A percentile compares a stretch with the other conserved stretches of the same genome.
Conservation (phyloP, 179 eudicot species). For the Beta macrorhiza region DNA sequence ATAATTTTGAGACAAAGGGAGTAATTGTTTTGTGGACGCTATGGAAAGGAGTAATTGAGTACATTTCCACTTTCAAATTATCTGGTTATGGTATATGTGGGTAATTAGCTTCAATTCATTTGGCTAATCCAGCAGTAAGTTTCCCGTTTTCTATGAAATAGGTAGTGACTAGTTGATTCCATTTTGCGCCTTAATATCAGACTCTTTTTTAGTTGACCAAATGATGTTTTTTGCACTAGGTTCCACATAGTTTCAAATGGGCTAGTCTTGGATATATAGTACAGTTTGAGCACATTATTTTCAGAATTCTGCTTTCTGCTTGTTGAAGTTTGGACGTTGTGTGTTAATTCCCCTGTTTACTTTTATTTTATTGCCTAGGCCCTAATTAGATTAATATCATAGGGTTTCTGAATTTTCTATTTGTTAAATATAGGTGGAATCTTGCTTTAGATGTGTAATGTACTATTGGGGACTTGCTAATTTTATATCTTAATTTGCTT, state of each 20-base stretch:
- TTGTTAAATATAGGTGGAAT: not conserved
- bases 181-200: not conserved
- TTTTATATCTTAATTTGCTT: not conserved
- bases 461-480: constrained; percentile 9
- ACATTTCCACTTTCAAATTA: too few relatives aligned
- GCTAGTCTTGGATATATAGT: too few relatives aligned
- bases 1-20: too few relatives aligned
- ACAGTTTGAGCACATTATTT: too few relatives aligned
- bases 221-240: too few relatives aligned
- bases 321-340: not conserved
- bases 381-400: not conserved
- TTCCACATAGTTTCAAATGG: too few relatives aligned
- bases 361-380: constrained; percentile 6
- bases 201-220: too few relatives aligned
- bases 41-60: too few relatives aligned
- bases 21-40: too few relatives aligned
- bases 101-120: not conserved
- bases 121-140: not conserved
- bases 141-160: not conserved
- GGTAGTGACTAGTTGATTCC: not conserved
- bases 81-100: too few relatives aligned
- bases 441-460: not conserved
- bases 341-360: not conserved
- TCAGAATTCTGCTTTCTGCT: not conserved
- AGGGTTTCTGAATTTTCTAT: not conserved